Percentiles rank a stretch among this genome's conserved stretches.
These are phyloP conservation scores for Cavenderia fasciculata DNA, from an alignment of 78 protist genomes.

Conservation along the genomic window DNA sequence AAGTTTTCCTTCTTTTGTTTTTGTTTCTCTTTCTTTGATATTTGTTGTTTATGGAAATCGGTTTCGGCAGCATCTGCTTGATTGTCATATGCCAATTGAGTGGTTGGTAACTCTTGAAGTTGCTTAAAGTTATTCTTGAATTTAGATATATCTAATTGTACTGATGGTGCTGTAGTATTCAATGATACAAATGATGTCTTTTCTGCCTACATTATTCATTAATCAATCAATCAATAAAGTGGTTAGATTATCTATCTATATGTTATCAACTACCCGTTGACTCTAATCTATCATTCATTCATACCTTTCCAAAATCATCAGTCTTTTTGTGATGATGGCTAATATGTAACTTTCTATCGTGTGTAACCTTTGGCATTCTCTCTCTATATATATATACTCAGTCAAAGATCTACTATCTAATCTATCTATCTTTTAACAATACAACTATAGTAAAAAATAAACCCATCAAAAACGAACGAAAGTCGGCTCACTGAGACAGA, in stretches of 20 bases:
- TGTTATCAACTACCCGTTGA: neutral
- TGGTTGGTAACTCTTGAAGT: conserved; percentile 6
- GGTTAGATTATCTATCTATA: neutral
- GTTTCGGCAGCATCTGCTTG: no score
- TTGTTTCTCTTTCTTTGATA: conserved; percentile 51
- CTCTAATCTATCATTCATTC: neutral
- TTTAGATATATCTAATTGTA: neutral
- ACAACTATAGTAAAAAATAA: no score
- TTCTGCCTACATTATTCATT: no score
- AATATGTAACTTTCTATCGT: conserved; percentile 13
- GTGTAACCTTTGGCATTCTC: conserved; percentile 44
- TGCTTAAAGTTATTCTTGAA: neutral
- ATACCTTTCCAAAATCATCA: conserved; percentile 22
- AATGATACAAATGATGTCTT: conserved; percentile 60
- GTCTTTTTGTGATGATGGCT: neutral
- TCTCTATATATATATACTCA: no score
- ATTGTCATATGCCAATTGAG: neutral
- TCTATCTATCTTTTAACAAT: no score
- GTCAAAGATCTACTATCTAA: no score
- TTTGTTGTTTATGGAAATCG: no score
- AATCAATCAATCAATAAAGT: neutral
- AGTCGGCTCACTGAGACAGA: no score
- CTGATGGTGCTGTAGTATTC: conserved; percentile 9
- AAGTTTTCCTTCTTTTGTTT: conserved; percentile 63
- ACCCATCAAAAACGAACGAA: no score